A percentile compares a stretch with the other conserved stretches of the same genome.
Evolutionary conservation across 1,139 yeast genomes (phyloP).

Genomic region (Scheffersomyces titani): DNA sequence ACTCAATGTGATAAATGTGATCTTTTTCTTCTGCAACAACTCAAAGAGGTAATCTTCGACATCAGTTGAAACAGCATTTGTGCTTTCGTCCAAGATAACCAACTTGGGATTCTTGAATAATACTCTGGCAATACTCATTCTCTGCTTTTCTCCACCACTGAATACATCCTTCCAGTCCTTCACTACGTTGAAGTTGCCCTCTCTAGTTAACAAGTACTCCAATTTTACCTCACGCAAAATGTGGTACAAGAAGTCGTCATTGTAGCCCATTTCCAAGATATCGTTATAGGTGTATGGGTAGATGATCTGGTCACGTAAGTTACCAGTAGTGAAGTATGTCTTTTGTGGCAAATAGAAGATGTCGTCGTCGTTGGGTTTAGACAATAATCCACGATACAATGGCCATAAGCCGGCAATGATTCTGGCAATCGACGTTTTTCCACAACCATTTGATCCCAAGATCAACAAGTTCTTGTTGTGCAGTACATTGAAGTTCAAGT

Average conservation of each 20-base stretch:
- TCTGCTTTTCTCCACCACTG: constrained; percentile 95
- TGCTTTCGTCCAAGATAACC: constrained; percentile 88
- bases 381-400: constrained; percentile 75
- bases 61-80: constrained; percentile 90
- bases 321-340: constrained; percentile 76
- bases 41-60: constrained; percentile 89
- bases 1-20: constrained; percentile 80
- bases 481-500: constrained; percentile 63
- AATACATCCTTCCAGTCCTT: constrained; percentile 90
- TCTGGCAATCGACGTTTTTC: constrained; percentile 85
- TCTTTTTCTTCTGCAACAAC: constrained; percentile 64
- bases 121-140: constrained; percentile 86
- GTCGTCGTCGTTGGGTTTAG: constrained; percentile 75
- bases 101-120: constrained; percentile 79
- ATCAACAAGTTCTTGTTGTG: constrained; percentile 74
- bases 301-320: constrained; percentile 83
- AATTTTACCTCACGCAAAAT: constrained; percentile 76
- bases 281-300: constrained; percentile 81
- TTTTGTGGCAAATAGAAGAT: constrained; percentile 79
- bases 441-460: constrained; percentile 86
- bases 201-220: constrained; percentile 70
- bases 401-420: constrained; percentile 94
- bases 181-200: constrained; percentile 59
- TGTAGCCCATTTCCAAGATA: constrained; percentile 71
- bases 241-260: constrained; percentile 68